Base-by-base conservation (phyloP, 495 filamentous ascomycete genomes). In the Friedmanniomyces endolithicus region DNA sequence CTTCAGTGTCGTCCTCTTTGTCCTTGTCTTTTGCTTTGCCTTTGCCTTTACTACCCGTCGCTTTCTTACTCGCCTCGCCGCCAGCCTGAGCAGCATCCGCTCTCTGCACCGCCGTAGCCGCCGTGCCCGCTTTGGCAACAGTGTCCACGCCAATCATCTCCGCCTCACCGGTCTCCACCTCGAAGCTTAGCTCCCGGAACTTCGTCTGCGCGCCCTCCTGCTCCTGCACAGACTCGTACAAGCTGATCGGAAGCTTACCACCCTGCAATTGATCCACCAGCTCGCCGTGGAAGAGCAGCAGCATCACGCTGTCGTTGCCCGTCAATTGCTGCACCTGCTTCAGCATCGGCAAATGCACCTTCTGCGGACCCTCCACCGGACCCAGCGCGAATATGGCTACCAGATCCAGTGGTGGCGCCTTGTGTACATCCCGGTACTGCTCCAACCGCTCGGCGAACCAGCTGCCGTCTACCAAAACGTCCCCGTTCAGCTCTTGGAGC, bases 141-240 rank as follows among this genome's bases (percentile, higher is more conserved):
- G 87, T 90, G 62, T 97, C 87, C 61, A 98, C 83, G 37, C 82
- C 81, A 61, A 99, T 96, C 89, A 97, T 96, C 72, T 99, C 94
- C 8, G 92, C 86, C 68, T 97, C 88, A 16, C 86, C 87, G 0
- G 88, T 96, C 67, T 99, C 92, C 17, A 96, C 81, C 0, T 82
- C 79, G 66, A 90, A 96, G 17, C 84, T 82, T 29, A 96, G 67
- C 65, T 90, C 86, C 23, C 85, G 78, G 71, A 96, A 97, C 56
- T 78, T 80, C 22, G 95, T 61, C 55, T 75, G 71, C 8, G 77
- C 65, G n/a, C 72, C 72, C 2, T 75, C 75, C 19, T 73, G 72
- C 64, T 96, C 89, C 45, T 84, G 79, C 49, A 87, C 81, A 59
- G 79, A 86, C 67, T 98, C 92, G 67, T 95, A 97, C 19, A 98